phyloP scores from a whole-genome alignment of 1,284 basidiomycete genomes.

The Tremellales sp. region DNA sequence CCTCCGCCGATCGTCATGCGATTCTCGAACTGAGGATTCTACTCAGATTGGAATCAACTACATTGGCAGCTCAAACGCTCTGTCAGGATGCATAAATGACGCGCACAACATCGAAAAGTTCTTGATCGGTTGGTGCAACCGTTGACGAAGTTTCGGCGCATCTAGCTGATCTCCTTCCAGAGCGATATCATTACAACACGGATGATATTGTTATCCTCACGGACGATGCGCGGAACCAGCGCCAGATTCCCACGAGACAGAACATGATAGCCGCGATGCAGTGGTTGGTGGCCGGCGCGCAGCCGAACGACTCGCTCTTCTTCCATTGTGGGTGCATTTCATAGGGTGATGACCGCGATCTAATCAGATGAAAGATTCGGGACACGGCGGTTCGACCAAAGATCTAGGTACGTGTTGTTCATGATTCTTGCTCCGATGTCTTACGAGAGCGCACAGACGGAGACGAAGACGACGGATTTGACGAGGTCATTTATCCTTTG shows the following conservation, averaged over 20 bases:
- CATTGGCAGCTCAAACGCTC: slow-evolving; percentile 27
- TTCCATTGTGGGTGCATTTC: slow-evolving; percentile 58
- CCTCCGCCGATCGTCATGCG: background rate
- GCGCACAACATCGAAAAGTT: slow-evolving; percentile 72
- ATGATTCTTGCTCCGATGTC: no score
- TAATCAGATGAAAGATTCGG: slow-evolving; percentile 37
- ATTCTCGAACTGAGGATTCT: background rate
- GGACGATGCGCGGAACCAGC: slow-evolving; percentile 64
- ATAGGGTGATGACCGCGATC: background rate
- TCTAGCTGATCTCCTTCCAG: slow-evolving; percentile 8
- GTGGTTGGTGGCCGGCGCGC: slow-evolving; percentile 76
- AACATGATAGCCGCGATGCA: slow-evolving; percentile 87
- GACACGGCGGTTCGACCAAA: slow-evolving; percentile 75
- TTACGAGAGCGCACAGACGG: no score
- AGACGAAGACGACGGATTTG: slow-evolving; percentile 44
- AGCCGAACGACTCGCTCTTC: slow-evolving; percentile 81
- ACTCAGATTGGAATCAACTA: slow-evolving; percentile 48
- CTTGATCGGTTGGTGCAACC: slow-evolving; percentile 55
- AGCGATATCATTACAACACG: slow-evolving; percentile 63
- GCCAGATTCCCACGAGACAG: slow-evolving; percentile 65
- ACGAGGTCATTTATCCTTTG: slow-evolving; percentile 73
- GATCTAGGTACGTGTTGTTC: no score
- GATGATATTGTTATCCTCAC: slow-evolving; percentile 86
- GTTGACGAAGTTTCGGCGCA: background rate
- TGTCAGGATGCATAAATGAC: slow-evolving; percentile 81